Base-by-base conservation (phyloP, 2,329 filamentous ascomycete genomes). In the Ophiostoma fasciatum region DNA sequence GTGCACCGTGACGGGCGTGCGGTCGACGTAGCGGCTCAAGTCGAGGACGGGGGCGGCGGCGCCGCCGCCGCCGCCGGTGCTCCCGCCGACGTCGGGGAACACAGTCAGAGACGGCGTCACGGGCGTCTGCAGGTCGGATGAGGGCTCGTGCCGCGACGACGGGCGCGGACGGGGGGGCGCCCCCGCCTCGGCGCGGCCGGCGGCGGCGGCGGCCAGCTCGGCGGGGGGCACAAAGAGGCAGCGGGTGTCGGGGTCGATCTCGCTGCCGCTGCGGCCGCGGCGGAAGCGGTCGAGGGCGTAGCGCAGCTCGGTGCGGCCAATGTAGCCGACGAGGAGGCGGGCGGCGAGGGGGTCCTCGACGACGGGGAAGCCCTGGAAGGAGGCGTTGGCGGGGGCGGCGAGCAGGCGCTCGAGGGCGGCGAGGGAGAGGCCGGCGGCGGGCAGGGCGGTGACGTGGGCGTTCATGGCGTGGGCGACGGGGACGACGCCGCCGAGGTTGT, bases 391-490 rank as follows among this genome's bases (percentile, higher is more conserved):
- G 19, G 94, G 68, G 38, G 84, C 75, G 17, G 66, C 66, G 19
- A 94, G 68, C 3, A 94, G 63, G 28, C 71, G 63, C 57, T 94
- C 85, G 12, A 94, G 64, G 28, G 83, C 69, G n/a, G 70, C 68
- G 13, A 98, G 63, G 3, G 74, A 74, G 48, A 92, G 68, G 23
- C 83, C 87, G 1, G 68, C 70, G 1, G 78, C 71, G 0, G 84
- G 80, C 7, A 98, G 66, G 0, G 76, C 73, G 3, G 82, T 73
- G 1, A 87, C 69, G 35, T 82, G 72, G 3, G 70, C 71, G 1
- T 78, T 87, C 87, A 96, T 94, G 44, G 82, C 83, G 87, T 96
- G 94, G 45, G 82, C 83, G 43, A 82, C 74, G 0, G 83, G 90
- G 9, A 96, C 90, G 0, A 90, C 81, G 1, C 96, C 87, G 31